Conservation (phyloP, 2,329 filamentous ascomycete species). For the Monosporascus sp. region DNA sequence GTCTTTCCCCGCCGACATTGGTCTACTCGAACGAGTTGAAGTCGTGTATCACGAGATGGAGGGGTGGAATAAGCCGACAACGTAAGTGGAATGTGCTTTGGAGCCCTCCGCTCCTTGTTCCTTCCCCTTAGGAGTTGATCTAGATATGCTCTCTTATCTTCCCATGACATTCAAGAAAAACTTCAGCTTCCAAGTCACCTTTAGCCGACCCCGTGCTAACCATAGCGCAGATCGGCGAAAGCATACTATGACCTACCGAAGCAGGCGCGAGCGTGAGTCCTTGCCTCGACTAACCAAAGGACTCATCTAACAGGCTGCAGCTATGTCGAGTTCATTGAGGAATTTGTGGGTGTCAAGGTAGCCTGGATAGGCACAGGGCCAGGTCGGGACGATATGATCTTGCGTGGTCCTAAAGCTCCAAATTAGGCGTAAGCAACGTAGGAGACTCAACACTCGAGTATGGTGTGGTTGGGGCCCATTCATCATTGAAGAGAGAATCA, state of each 20-base stretch:
- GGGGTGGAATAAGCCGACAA: conserved; percentile 4
- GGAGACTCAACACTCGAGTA: neutral
- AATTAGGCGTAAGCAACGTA: too few relatives aligned
- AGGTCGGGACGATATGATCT: neutral
- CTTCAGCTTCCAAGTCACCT: too few relatives aligned
- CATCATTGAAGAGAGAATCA: neutral
- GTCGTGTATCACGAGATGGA: conserved; percentile 5
- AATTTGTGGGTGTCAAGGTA: conserved; percentile 5
- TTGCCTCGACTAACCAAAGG: neutral
- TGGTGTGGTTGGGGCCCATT: neutral
- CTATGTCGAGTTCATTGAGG: conserved; percentile 1
- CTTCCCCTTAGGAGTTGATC: too few relatives aligned
- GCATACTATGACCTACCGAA: conserved; percentile 2
- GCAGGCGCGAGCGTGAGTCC: conserved; percentile 2
- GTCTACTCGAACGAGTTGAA: conserved; percentile 1
- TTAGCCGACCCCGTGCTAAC: too few relatives aligned
- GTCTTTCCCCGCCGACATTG: conserved; percentile 2
- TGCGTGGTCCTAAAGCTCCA: neutral
- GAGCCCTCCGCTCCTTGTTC: too few relatives aligned
- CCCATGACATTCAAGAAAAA: too few relatives aligned
- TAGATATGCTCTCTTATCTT: too few relatives aligned
- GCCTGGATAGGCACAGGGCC: neutral
- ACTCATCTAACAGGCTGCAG: neutral
- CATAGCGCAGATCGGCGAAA: neutral
- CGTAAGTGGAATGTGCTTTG: neutral